A percentile compares a stretch with the other conserved stretches of the same genome.
These are phyloP conservation scores for Suillus ampliporus DNA, from an alignment of 768 basidiomycete genomes.

Conservation along the genomic window DNA sequence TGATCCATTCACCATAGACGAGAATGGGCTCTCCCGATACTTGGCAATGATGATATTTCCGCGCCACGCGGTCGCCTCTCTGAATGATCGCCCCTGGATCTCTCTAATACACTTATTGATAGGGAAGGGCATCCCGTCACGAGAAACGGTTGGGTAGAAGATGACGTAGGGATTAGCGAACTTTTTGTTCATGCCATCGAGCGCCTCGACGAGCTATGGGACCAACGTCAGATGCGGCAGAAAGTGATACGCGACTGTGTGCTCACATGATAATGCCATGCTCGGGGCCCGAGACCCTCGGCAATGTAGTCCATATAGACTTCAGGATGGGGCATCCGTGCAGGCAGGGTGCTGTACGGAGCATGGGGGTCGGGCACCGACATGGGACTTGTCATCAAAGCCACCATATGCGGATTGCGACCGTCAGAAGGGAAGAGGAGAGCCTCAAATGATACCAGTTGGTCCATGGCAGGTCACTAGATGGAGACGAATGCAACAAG, in stretches of 20 bases:
- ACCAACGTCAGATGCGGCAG: conserved; percentile 19
- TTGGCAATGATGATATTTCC: conserved; percentile 83
- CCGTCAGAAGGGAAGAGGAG: conserved; percentile 82
- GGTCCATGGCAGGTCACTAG: conserved; percentile 56
- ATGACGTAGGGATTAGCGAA: conserved; percentile 82
- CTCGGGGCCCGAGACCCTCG: conserved; percentile 67
- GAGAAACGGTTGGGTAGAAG: conserved; percentile 77
- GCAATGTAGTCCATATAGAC: conserved; percentile 88
- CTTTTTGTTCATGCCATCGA: conserved; percentile 81
- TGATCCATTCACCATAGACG: conserved; percentile 69
- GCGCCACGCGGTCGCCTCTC: conserved; percentile 73
- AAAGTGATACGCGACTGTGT: conserved; percentile 17
- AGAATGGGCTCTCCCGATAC: conserved; percentile 53
- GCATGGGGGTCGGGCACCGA: conserved; percentile 50
- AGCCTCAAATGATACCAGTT: conserved; percentile 66
- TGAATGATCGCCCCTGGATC: conserved; percentile 67
- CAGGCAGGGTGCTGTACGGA: conserved; percentile 49
- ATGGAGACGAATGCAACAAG: conserved; percentile 23
- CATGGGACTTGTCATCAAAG: conserved; percentile 73
- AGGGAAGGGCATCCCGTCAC: conserved; percentile 84
- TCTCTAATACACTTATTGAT: conserved; percentile 78
- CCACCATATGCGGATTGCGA: conserved; percentile 73
- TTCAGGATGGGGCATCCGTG: conserved; percentile 82
- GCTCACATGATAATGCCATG: conserved; percentile 76
- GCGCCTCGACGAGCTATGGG: conserved; percentile 67